A percentile compares a stretch with the other conserved stretches of the same genome.
Evolutionary conservation across 2,329 filamentous ascomycete species (phyloP).

Genomic region (Botrytis galanthina): DNA sequence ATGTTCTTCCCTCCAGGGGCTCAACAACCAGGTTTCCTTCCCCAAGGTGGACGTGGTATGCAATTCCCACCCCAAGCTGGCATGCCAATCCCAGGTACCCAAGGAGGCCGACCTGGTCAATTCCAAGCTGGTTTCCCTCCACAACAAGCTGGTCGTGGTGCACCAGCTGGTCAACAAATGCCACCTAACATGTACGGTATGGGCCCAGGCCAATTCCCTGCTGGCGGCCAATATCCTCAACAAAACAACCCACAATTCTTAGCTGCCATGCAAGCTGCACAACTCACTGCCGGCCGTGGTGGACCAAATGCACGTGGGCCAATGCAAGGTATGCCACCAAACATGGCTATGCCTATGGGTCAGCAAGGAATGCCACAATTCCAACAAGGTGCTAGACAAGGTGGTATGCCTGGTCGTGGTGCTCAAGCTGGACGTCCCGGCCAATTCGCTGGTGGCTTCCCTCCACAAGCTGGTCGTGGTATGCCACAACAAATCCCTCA

Average conservation of each 20-base stretch:
- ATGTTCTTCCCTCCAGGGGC: slow-evolving; percentile 84
- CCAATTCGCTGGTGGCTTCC: slow-evolving; percentile 40
- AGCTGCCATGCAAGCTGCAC: slow-evolving; percentile 70
- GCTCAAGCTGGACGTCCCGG: slow-evolving; percentile 40
- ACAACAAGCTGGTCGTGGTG: slow-evolving; percentile 85
- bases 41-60: slow-evolving; percentile 62
- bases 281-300: slow-evolving; percentile 46
- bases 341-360: slow-evolving; percentile 58
- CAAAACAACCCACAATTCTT: slow-evolving; percentile 77
- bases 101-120: slow-evolving; percentile 79
- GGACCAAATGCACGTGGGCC: slow-evolving; percentile 56
- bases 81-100: slow-evolving; percentile 68
- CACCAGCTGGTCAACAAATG: slow-evolving; percentile 77
- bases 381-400: slow-evolving; percentile 51
- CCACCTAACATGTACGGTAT: slow-evolving; percentile 84
- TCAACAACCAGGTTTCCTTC: slow-evolving; percentile 69
- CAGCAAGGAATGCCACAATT: slow-evolving; percentile 55
- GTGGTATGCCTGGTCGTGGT: slow-evolving; percentile 40
- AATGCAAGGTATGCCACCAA: slow-evolving; percentile 64
- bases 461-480: slow-evolving; percentile 41
- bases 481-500: slow-evolving; percentile 35
- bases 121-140: slow-evolving; percentile 78
- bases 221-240: slow-evolving; percentile 73
- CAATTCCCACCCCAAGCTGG: slow-evolving; percentile 61
- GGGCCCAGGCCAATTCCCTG: slow-evolving; percentile 71